A percentile compares a stretch with the other conserved stretches of the same genome.
phyloP scores from a whole-genome alignment of 768 basidiomycete genomes.

The Royoungia palumana region DNA sequence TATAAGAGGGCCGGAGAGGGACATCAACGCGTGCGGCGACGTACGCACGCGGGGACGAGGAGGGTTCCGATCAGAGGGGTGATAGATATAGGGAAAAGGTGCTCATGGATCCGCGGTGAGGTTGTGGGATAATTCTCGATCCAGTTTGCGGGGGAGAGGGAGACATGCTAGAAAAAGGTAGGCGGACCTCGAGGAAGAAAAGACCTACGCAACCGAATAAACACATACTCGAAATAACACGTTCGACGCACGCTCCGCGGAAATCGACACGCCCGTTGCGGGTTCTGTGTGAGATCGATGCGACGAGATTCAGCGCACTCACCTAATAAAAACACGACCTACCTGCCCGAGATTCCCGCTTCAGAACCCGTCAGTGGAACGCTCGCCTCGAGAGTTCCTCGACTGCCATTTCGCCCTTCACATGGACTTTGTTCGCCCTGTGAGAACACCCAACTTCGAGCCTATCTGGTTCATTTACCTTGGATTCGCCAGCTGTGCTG shows the following conservation, averaged over 20 bases:
- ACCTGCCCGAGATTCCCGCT: too few relatives aligned
- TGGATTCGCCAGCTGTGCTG: slow-evolving; percentile 17
- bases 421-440: background rate
- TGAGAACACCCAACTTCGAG: background rate
- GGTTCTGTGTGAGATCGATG: slow-evolving; percentile 25
- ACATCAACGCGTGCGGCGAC: slow-evolving; percentile 14
- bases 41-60: slow-evolving; percentile 11
- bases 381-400: background rate
- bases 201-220: slow-evolving; percentile 22
- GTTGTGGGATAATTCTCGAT: slow-evolving; percentile 11
- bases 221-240: slow-evolving; percentile 22
- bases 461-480: background rate
- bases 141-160: slow-evolving; percentile 27
- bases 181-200: background rate
- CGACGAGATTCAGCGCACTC: slow-evolving; percentile 1
- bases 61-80: slow-evolving; percentile 13
- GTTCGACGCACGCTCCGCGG: slow-evolving; percentile 27
- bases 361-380: too few relatives aligned
- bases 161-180: background rate
- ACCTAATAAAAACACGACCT: too few relatives aligned
- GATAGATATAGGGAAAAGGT: slow-evolving; percentile 26
- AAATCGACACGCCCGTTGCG: slow-evolving; percentile 28
- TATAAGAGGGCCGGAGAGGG: slow-evolving; percentile 18
- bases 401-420: slow-evolving; percentile 4
- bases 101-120: slow-evolving; percentile 31